A percentile compares a stretch with the other conserved stretches of the same genome.
Conservation (phyloP, 2,329 filamentous ascomycete species). For the Colletotrichum paranaense region DNA sequence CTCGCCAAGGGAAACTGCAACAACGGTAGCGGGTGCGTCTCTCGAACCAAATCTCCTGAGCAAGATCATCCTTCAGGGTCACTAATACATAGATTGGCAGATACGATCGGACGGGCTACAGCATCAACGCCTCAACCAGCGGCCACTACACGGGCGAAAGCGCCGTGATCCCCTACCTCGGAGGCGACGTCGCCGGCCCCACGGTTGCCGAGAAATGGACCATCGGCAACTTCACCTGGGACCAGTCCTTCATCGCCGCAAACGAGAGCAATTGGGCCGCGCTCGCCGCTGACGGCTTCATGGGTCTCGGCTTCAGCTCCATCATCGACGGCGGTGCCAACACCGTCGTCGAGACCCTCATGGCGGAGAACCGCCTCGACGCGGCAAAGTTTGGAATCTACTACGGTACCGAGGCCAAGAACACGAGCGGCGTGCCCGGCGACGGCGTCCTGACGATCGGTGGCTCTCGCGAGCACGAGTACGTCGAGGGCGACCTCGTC, state of each 20-base stretch:
- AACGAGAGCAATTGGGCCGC: slow-evolving; percentile 43
- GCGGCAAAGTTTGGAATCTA: slow-evolving; percentile 46
- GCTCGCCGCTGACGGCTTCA: slow-evolving; percentile 47
- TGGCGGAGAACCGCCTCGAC: slow-evolving; percentile 43
- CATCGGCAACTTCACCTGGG: slow-evolving; percentile 38
- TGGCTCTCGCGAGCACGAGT: slow-evolving; percentile 45
- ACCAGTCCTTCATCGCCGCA: slow-evolving; percentile 44
- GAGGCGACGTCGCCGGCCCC: slow-evolving; percentile 41
- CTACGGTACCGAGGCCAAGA: slow-evolving; percentile 38
- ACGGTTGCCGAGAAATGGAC: slow-evolving; percentile 43
- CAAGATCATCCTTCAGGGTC: not conserved
- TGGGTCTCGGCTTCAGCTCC: slow-evolving; percentile 47
- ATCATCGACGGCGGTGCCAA: slow-evolving; percentile 44
- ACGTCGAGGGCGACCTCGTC: slow-evolving; percentile 35
- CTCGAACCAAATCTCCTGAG: no score
- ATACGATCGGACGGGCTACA: slow-evolving; percentile 43
- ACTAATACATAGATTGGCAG: slow-evolving; percentile 11
- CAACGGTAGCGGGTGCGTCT: slow-evolving; percentile 39
- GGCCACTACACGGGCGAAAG: slow-evolving; percentile 27
- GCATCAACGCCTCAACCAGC: slow-evolving; percentile 41
- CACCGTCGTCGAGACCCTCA: slow-evolving; percentile 47
- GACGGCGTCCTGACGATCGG: slow-evolving; percentile 46
- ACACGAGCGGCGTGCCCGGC: slow-evolving; percentile 30
- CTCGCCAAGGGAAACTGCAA: slow-evolving; percentile 37
- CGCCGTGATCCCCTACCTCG: slow-evolving; percentile 45